A percentile compares a stretch with the other conserved stretches of the same genome.
These are phyloP conservation scores for Boletus fagicola DNA, from an alignment of 768 basidiomycete genomes.

Conservation along the genomic window DNA sequence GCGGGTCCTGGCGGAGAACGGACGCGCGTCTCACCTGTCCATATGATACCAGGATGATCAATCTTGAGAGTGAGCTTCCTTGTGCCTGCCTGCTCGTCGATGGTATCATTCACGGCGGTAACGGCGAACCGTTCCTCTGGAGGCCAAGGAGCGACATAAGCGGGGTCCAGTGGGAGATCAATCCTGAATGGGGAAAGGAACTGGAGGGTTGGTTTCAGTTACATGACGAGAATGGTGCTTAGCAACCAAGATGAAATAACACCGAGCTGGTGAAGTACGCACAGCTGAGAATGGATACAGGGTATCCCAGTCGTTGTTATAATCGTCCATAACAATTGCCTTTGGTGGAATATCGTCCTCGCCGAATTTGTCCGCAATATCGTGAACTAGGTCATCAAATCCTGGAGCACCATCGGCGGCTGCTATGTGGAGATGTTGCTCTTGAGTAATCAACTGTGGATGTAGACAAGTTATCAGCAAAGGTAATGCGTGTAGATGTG, in stretches of 20 bases:
- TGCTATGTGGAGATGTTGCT: conserved; percentile 78
- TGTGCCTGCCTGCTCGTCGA: conserved; percentile 57
- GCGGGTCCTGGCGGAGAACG: not conserved
- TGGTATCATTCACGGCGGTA: conserved; percentile 52
- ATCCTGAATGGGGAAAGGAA: conserved; percentile 87
- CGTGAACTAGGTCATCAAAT: conserved; percentile 56
- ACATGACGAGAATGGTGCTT: not conserved
- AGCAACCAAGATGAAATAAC: not conserved
- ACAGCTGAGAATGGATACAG: conserved; percentile 80
- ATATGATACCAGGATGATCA: conserved; percentile 78
- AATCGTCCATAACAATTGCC: conserved; percentile 63
- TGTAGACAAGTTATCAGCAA: conserved; percentile 1
- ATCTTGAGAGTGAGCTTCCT: conserved; percentile 68
- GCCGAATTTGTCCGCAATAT: conserved; percentile 64
- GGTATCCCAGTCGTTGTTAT: conserved; percentile 86
- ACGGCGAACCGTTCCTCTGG: conserved; percentile 48
- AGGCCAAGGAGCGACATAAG: conserved; percentile 52
- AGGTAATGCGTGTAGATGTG: not conserved
- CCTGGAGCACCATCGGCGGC: conserved; percentile 82
- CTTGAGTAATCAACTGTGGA: conserved; percentile 62
- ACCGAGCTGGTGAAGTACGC: conserved; percentile 13
- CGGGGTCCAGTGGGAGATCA: conserved; percentile 49
- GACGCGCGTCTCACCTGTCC: conserved; percentile 58
- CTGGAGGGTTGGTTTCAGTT: conserved; percentile 33
- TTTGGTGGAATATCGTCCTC: conserved; percentile 37